Base-by-base conservation (phyloP, 106 monocot genomes). In the Vanilla planifolia region DNA sequence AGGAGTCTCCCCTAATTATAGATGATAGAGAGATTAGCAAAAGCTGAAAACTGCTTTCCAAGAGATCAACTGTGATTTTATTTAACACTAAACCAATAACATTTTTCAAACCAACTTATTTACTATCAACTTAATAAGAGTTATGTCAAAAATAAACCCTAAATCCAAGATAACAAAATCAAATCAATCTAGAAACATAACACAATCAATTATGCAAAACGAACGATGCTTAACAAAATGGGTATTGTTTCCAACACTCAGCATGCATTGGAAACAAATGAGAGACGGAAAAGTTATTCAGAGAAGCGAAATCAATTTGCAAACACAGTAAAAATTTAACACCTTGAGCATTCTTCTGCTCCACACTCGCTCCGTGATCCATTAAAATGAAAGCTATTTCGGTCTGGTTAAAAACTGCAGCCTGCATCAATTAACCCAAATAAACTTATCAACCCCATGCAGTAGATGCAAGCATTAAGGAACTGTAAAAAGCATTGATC, bases 351-450 rank as follows among this genome's bases (percentile, higher is more conserved):
- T 96, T 96, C 69, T 79, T 90, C 67, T 43, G 55, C 45, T 84
- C 69, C 4, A 70, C 45, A 60, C 67, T 84, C 27, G 96, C 90
- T 48, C 96, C 96, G 74, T 73, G 66, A 33, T 87, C 84, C 84
- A 96, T 79, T 33, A 96, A 91, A 79, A 96, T 75, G 60, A 96
- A 84, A 42, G 73, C 68, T 66, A 96, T 96, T 61, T 91, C 96
- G 16, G 96, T 96, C 69, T 84, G 96, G 72, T 96, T 96, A 72
- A 96, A 96, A 16, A 96, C 60, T 43, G 96, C 86, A 56, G 96
- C 96, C 96, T 96, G 74, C 55, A 81, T 27, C 27, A 50, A 36
- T 66, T 15, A 55, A 52, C 11, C 40, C 39, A 57, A 36, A 37
- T n/a, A n/a, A n/a, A n/a, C n/a, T n/a, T 20, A 57, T 35, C 35